Evolutionary conservation across 352 stramenopile genomes (phyloP), one percentile per base, ranked within the genome.

Genomic region (Phytophthora parvispora): DNA sequence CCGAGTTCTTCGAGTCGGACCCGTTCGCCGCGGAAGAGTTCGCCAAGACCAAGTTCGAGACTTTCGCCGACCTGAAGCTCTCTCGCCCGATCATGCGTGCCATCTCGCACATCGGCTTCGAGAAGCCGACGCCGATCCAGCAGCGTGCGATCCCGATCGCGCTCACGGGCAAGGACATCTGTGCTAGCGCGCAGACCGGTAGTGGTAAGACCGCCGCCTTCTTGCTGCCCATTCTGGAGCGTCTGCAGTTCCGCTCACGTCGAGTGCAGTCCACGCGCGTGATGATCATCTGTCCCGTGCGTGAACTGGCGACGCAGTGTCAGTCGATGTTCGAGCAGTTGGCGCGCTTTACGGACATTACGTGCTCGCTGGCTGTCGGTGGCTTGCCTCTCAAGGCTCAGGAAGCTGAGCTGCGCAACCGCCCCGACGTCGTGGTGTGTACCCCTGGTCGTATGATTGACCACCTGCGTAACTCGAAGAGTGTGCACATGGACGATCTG

Each of bases 161-260:
- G 5, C 72, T 99, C 13, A 94, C 89, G 20, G 97, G 97, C 36
- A 96, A 98, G 56, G 98, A 99, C 84, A 98, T 99, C 67, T 99
- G 97, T 74, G 98, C 97, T 15, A 98, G 92, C 56, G 97, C 97
- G 2, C 92, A 98, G 65, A 99, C 97, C 6, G 98, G 98, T 66
- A 98, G 84, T 83, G 98, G 98, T 74, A 99, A 99, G 77, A 99
- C 98, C 12, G 98, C 98, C 6, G 98, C 98, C 7, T 99, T 99
- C 78, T 69, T 99, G 64, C 76, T 99, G 9, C 98, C 98, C 20
- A 97, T 99, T 40, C 78, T 99, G 32, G 98, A 99, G 77, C 89
- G 97, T 64, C 86, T 99, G 22, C 83, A 99, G 54, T 99, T 99
- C 71, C 91, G 96, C 24, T 94, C 89, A 53, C 84, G 87, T 53